Conservation (phyloP, 2,329 filamentous ascomycete species). For the Venturia aucupariae region DNA sequence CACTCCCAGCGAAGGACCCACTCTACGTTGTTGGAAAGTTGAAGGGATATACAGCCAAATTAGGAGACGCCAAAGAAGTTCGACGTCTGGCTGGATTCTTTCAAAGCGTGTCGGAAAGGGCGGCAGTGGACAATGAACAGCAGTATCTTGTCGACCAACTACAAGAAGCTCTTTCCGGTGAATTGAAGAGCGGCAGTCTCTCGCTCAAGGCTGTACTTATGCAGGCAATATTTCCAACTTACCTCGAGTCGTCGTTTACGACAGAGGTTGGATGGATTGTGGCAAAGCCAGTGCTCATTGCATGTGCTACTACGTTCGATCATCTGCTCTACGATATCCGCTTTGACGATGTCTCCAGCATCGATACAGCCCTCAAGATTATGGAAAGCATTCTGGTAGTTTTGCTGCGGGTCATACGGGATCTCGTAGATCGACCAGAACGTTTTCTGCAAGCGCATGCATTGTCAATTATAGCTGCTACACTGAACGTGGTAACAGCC, state of each 20-base stretch:
- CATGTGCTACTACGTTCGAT: constrained; percentile 34
- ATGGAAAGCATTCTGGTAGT: constrained; percentile 31
- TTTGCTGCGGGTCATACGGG: constrained; percentile 28
- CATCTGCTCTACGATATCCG: constrained; percentile 39
- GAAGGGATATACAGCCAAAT: constrained; percentile 48
- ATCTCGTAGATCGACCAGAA: constrained; percentile 26
- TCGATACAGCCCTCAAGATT: constrained; percentile 28
- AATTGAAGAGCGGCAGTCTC: constrained; percentile 35
- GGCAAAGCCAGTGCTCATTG: constrained; percentile 42
- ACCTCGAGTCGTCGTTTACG: constrained; percentile 41
- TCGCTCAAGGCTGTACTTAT: constrained; percentile 44
- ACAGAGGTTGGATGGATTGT: constrained; percentile 43
- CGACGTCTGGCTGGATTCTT: constrained; percentile 51
- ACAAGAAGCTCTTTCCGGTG: constrained; percentile 38
- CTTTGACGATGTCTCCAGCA: constrained; percentile 30
- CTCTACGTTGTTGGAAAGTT: constrained; percentile 53
- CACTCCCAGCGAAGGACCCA: constrained; percentile 50
- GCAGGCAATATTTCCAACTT: constrained; percentile 47
- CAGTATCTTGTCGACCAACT: constrained; percentile 47
- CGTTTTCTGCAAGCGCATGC: constrained; percentile 31
- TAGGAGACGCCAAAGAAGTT: constrained; percentile 38
- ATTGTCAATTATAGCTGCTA: constrained; percentile 29
- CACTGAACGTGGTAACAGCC: constrained; percentile 34
- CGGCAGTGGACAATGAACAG: constrained; percentile 49
- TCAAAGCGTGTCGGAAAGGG: constrained; percentile 49